Evolutionary conservation across 2,329 filamentous ascomycete species (phyloP).

Genomic region (Venturia pyrina): DNA sequence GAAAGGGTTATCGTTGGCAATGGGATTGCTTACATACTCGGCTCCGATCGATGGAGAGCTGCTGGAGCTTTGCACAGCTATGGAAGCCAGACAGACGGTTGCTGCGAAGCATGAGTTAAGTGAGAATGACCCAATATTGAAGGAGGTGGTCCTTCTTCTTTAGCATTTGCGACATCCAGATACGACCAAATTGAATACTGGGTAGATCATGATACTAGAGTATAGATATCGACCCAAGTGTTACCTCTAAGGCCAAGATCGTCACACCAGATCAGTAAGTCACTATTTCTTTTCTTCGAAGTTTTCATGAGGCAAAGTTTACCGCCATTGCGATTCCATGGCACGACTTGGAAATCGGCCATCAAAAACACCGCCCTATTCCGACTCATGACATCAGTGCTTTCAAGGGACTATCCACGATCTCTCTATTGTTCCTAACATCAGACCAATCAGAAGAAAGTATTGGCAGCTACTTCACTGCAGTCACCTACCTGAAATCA

Average conservation of each 20-base stretch:
- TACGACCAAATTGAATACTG: neutral
- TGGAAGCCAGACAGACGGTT: slow-evolving; percentile 64
- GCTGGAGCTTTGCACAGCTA: slow-evolving; percentile 64
- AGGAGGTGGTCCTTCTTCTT: slow-evolving; percentile 5
- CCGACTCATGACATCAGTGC: neutral
- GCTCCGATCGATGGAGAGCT: slow-evolving; percentile 62
- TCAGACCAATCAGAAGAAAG: neutral
- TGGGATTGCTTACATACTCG: slow-evolving; percentile 68
- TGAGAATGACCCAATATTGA: slow-evolving; percentile 6
- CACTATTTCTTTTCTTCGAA: neutral
- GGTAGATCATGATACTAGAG: neutral
- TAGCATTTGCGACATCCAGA: neutral
- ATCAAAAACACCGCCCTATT: neutral
- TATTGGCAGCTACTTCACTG: neutral
- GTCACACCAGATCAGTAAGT: neutral
- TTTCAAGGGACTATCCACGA: neutral
- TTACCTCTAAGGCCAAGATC: neutral
- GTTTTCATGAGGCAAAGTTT: neutral
- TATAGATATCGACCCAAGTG: neutral
- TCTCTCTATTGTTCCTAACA: neutral
- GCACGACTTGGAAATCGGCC: neutral
- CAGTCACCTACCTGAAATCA: no score
- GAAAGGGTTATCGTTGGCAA: slow-evolving; percentile 63
- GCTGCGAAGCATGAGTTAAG: slow-evolving; percentile 30
- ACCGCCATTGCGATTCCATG: neutral